Percentiles rank a stretch among this genome's conserved stretches.
Evolutionary conservation across 495 filamentous ascomycete genomes (phyloP).

Genomic region (Aspergillus steynii): DNA sequence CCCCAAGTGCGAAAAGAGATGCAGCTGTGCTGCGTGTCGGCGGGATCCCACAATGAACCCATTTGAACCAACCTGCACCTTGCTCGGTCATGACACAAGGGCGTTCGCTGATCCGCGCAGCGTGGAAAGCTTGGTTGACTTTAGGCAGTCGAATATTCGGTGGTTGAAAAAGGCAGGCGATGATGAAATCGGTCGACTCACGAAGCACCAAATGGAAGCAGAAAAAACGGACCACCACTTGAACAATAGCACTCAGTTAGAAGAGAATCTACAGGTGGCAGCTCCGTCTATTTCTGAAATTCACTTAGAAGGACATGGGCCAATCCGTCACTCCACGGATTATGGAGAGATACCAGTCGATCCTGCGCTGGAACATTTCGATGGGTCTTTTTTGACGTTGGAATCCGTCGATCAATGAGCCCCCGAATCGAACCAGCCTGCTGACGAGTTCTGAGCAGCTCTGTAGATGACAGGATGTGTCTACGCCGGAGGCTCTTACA

Average conservation of each 20-base stretch:
- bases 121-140: constrained; percentile 83
- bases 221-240: constrained; percentile 45
- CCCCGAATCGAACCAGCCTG: background rate
- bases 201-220: constrained; percentile 50
- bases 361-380: constrained; percentile 39
- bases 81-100: constrained; percentile 85
- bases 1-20: constrained; percentile 78
- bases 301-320: constrained; percentile 27
- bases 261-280: constrained; percentile 24
- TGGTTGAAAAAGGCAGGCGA: constrained; percentile 66
- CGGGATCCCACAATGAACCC: constrained; percentile 58
- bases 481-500: background rate
- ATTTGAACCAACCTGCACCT: constrained; percentile 78
- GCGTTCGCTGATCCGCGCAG: constrained; percentile 86
- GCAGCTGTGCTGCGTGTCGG: constrained; percentile 80
- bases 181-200: constrained; percentile 49
- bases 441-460: background rate
- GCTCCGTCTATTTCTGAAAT: constrained; percentile 28
- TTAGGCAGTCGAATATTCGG: constrained; percentile 74
- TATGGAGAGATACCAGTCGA: constrained; percentile 50
- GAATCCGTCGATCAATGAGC: constrained; percentile 6
- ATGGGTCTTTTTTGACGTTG: constrained; percentile 15
- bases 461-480: background rate
- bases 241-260: constrained; percentile 38
- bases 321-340: constrained; percentile 17